Base-by-base conservation (phyloP, 2,329 filamentous ascomycete species). In the Dactylonectria estremocensis region DNA sequence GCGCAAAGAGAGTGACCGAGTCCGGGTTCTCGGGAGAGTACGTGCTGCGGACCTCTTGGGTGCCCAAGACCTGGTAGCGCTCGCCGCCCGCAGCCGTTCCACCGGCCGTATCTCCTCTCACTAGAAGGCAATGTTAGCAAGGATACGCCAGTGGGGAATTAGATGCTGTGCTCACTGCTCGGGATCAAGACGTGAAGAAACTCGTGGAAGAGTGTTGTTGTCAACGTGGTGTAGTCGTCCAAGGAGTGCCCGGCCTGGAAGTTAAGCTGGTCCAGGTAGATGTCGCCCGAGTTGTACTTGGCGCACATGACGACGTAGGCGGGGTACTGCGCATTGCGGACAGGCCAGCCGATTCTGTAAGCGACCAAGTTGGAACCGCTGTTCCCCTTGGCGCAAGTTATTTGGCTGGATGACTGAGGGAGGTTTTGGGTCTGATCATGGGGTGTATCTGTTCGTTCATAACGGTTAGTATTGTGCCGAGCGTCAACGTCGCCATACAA, bases 271-370 rank as follows among this genome's bases (percentile, higher is more conserved):
- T 60, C 57, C 3, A 43, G 45, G 45, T 49, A 60, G 31, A 50
- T 40, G 45, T 60, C 46, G 28, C 45, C 46, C 28, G 18, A 20
- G 45, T 49, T 50, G 31, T 60, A 50, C 14, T 52, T 60, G 45
- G 45, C 57, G 31, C 57, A 60, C 28, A 60, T 60, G 45, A 60
- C 33, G 9, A 60, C 57, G 16, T 60, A 60, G n/a, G 57, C n/a
- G 5, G 57, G 57, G 13, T n/a, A 8, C 5, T 60, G 8, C 11
- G 24, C 35, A 28, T 8, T 31, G 4, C 31, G 46, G 18, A 35
- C 20, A 3, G 9, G 2, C 55, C 11, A 37, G 37, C 55, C 28
- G 13, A 20, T 14, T 58, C 55, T 46, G 18, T 58, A 58, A 16
- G 55, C 40, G 7, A 58, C 48, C 24, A 58, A 16, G 20, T 52